phyloP scores from a whole-genome alignment of 2,329 filamentous ascomycete genomes.

The Sporothrix pallida region DNA sequence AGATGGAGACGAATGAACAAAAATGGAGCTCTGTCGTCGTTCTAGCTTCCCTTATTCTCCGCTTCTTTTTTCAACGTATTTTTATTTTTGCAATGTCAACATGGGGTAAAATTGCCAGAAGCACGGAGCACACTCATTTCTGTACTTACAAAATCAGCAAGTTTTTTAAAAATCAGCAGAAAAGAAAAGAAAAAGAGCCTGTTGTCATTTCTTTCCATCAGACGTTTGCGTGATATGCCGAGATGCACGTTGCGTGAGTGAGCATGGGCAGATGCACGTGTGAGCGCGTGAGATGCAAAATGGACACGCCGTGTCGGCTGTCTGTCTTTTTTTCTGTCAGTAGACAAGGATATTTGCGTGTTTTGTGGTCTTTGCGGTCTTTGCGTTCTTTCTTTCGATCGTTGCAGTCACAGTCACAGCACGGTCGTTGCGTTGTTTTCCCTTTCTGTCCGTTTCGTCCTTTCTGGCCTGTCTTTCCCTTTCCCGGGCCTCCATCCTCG shows the following conservation, averaged over 20 bases:
- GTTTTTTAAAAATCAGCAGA: neutral
- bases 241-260: neutral
- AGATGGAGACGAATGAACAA: neutral
- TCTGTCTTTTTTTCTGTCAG: neutral
- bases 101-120: slow-evolving; percentile 23
- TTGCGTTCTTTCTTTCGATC: slow-evolving; percentile 15
- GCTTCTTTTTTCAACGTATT: neutral
- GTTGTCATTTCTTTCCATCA: neutral
- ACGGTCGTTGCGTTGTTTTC: slow-evolving; percentile 4
- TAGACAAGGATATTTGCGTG: slow-evolving; percentile 10
- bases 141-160: neutral
- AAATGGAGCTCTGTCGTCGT: neutral
- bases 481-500: neutral
- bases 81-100: neutral
- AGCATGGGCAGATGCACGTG: slow-evolving; percentile 12
- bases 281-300: neutral
- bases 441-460: neutral
- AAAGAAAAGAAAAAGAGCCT: neutral
- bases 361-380: neutral
- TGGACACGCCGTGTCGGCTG: neutral
- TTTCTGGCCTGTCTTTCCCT: too few species aligned
- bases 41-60: neutral
- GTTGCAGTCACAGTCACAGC: neutral
- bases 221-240: slow-evolving; percentile 1
- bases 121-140: slow-evolving; percentile 13